A percentile compares a stretch with the other conserved stretches of the same genome.
Conservation (phyloP, 129 eudicot genomes). For the Calendula officinalis region DNA sequence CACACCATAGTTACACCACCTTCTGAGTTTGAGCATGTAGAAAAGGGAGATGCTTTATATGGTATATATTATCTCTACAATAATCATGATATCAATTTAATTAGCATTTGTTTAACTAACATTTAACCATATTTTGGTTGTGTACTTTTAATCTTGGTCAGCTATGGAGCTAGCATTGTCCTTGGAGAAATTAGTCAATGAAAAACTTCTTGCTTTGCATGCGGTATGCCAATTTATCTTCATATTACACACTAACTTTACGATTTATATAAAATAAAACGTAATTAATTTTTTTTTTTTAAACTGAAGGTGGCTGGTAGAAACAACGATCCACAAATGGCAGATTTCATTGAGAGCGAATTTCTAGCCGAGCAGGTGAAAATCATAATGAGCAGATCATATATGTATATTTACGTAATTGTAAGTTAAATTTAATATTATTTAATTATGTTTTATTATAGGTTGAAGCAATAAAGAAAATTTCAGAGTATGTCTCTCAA, state of each 20-base stretch:
- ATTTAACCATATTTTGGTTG: background rate
- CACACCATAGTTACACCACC: conserved; percentile 52
- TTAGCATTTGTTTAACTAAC: conserved; percentile 6
- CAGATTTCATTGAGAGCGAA: conserved; percentile 76
- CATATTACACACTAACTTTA: background rate
- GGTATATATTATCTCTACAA: conserved; percentile 37
- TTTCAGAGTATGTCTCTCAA: conserved; percentile 81
- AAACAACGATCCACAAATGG: conserved; percentile 79
- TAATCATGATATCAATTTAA: background rate
- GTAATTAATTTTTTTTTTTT: conserved; percentile 1
- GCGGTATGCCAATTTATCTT: conserved; percentile 37
- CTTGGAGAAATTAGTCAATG: conserved; percentile 83
- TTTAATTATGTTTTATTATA: conserved; percentile 24
- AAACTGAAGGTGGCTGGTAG: conserved; percentile 61
- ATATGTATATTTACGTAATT: background rate
- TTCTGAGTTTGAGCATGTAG: conserved; percentile 77
- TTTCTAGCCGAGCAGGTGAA: conserved; percentile 81
- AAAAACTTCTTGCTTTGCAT: conserved; percentile 66
- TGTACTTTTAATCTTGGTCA: conserved; percentile 28
- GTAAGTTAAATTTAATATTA: background rate
- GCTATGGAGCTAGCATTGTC: conserved; percentile 96
- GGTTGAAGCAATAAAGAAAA: conserved; percentile 97
- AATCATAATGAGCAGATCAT: background rate
- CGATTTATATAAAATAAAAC: background rate
- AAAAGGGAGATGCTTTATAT: conserved; percentile 90